Evolutionary conservation across 2,329 filamentous ascomycete genomes (phyloP).

Genomic region (Fusarium verrucosum): DNA sequence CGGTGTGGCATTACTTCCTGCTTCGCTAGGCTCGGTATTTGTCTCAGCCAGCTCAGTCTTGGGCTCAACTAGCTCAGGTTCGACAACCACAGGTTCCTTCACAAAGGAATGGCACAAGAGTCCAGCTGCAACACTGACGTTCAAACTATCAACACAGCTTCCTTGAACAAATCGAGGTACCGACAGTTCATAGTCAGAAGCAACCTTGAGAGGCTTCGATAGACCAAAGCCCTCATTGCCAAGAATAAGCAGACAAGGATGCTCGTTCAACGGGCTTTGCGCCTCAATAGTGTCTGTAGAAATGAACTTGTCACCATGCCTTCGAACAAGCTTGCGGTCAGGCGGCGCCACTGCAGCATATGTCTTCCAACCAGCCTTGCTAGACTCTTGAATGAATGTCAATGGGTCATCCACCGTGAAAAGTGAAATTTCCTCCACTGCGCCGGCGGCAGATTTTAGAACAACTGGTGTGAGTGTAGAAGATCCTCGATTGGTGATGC

Average conservation of each 20-base stretch:
- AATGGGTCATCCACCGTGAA: conserved; percentile 74
- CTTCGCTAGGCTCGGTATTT: not conserved
- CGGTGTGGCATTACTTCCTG: not conserved
- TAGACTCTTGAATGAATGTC: conserved; percentile 75
- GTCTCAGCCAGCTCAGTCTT: not conserved
- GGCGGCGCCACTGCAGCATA: conserved; percentile 75
- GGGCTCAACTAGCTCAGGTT: conserved; percentile 6
- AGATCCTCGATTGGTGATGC: conserved; percentile 76
- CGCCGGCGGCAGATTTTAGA: conserved; percentile 88
- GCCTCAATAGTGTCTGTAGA: conserved; percentile 61
- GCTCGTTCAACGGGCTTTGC: conserved; percentile 61
- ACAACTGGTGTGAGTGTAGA: conserved; percentile 79
- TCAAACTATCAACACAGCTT: conserved; percentile 83
- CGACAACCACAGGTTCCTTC: conserved; percentile 46
- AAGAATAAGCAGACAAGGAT: conserved; percentile 82
- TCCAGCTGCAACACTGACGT: conserved; percentile 88
- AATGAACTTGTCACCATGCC: conserved; percentile 55
- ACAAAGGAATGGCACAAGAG: conserved; percentile 78
- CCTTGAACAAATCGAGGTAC: conserved; percentile 67
- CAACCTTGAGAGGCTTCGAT: conserved; percentile 67
- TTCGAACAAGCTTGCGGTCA: conserved; percentile 47
- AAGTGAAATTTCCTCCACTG: conserved; percentile 80
- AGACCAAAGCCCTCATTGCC: conserved; percentile 84
- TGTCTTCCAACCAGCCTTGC: conserved; percentile 79
- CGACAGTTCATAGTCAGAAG: conserved; percentile 71